Evolutionary conservation across 208 protist species (phyloP), one percentile per base, ranked within the genome.

Genomic region (Lotmaria passim): DNA sequence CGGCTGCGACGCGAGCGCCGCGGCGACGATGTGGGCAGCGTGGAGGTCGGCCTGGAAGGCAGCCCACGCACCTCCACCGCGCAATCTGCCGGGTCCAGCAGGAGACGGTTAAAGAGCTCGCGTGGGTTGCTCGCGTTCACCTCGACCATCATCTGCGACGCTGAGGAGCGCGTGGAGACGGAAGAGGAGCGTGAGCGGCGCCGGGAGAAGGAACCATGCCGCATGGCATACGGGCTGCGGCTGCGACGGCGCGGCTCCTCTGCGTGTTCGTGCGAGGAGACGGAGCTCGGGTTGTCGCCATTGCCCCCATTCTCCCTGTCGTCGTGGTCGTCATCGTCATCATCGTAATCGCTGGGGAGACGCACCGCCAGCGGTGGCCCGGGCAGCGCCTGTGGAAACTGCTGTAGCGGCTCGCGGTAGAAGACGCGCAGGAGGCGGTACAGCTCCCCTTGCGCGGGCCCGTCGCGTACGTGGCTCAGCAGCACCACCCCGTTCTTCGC

Each of bases 381-480:
- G 7, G 46, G 58, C 34, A 65, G 39, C 10, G 46, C 57, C 23
- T 64, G 26, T 12, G 67, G 55, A 23, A 65, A 73, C 1, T 51
- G 67, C 26, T 43, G 46, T 30, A 73, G 44, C 23, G 11, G 47
- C 55, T 73, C 67, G 11, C 47, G 56, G 36, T 65, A 44, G 24
- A 30, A 28, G 7, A 65, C 34, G 23, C 67, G 57, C 44, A 73
- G 56, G 3, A 65, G 67, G 11, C 67, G 67, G 58, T 73, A 65
- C 34, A 73, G 26, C 34, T 73, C 67, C 10, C 67, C 44, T n/a
- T 63, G 67, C 24, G 67, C 33, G 3, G 47, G 38, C n/a, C 23
- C 58, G 39, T 43, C 38, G 33, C 55, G 57, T 4, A 65, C 26
- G 30, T 65, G 67, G 23, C 65, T 73, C 55, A 73, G 31, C 47